phyloP scores from a whole-genome alignment of 106 monocot genomes.

The Allium cepa region DNA sequence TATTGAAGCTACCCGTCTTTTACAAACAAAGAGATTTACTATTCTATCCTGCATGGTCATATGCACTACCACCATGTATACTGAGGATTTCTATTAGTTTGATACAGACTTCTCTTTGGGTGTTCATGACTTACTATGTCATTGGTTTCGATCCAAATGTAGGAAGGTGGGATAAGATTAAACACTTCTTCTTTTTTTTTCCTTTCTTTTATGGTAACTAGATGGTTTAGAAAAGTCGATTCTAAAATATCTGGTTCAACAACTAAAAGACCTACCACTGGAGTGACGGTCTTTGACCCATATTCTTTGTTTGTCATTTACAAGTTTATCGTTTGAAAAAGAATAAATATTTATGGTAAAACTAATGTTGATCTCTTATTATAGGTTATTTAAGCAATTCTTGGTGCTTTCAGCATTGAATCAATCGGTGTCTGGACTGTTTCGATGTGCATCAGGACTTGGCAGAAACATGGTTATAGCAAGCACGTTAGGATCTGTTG shows the following conservation, averaged over 20 bases:
- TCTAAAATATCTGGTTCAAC: no score
- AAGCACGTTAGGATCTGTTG: slow-evolving; percentile 61
- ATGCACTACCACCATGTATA: slow-evolving; percentile 62
- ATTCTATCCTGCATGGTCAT: slow-evolving; percentile 78
- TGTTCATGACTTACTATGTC: slow-evolving; percentile 51
- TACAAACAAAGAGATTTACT: slow-evolving; percentile 73
- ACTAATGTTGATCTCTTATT: no score
- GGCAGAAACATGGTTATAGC: slow-evolving; percentile 63
- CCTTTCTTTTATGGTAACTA: no score
- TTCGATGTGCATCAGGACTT: slow-evolving; percentile 42
- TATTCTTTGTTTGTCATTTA: no score
- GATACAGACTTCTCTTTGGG: slow-evolving; percentile 37
- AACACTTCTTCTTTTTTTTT: no score
- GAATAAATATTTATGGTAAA: no score
- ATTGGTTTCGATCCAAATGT: slow-evolving; percentile 61
- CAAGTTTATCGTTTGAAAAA: no score
- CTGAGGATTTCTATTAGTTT: slow-evolving; percentile 63
- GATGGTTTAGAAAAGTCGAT: no score
- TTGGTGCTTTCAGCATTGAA: slow-evolving; percentile 32
- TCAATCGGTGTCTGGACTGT: slow-evolving; percentile 58
- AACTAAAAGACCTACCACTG: no score
- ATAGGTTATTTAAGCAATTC: slow-evolving; percentile 49
- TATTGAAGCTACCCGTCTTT: slow-evolving; percentile 64
- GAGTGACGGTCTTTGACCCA: no score
- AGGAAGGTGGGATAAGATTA: slow-evolving; percentile 25